Conservation (phyloP, 768 basidiomycete genomes). For the Dendrothele bispora region DNA sequence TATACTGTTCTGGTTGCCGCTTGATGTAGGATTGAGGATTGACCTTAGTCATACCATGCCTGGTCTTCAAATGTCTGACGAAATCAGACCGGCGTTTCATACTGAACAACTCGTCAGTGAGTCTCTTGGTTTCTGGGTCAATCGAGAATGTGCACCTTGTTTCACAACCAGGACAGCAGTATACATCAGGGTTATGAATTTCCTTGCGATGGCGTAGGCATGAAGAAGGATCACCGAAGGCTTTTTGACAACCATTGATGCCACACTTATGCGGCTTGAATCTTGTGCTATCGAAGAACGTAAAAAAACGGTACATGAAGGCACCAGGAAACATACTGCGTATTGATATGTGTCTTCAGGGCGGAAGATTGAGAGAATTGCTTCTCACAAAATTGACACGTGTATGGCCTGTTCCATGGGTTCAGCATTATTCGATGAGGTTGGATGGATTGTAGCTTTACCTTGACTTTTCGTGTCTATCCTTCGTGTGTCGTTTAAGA, state of each 20-base stretch:
- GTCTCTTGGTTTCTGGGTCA: neutral
- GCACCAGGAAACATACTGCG: conserved; percentile 58
- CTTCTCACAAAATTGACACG: conserved; percentile 42
- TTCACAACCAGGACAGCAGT: conserved; percentile 41
- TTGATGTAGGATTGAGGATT: too few relatives aligned
- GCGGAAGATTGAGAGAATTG: conserved; percentile 59
- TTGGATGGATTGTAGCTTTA: conserved; percentile 15
- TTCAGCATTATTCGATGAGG: neutral
- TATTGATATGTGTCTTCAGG: conserved; percentile 62
- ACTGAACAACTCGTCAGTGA: conserved; percentile 28
- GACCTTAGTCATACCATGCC: conserved; percentile 51
- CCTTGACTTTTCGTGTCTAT: conserved; percentile 41
- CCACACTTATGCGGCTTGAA: conserved; percentile 54
- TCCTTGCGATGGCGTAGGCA: conserved; percentile 65
- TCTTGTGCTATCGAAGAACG: conserved; percentile 38
- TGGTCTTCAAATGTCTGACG: conserved; percentile 46
- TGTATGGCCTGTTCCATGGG: conserved; percentile 45
- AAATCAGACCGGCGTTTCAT: conserved; percentile 69
- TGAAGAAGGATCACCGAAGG: conserved; percentile 73
- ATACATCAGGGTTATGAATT: conserved; percentile 46
- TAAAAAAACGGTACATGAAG: neutral
- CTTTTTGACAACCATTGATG: conserved; percentile 41
- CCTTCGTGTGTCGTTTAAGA: neutral
- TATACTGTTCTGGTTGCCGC: too few relatives aligned
- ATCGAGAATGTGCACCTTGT: conserved; percentile 27